A percentile compares a stretch with the other conserved stretches of the same genome.
These are phyloP conservation scores for Breviolum minutum DNA, from an alignment of 73 alveolate genomes.

Conservation along the genomic window DNA sequence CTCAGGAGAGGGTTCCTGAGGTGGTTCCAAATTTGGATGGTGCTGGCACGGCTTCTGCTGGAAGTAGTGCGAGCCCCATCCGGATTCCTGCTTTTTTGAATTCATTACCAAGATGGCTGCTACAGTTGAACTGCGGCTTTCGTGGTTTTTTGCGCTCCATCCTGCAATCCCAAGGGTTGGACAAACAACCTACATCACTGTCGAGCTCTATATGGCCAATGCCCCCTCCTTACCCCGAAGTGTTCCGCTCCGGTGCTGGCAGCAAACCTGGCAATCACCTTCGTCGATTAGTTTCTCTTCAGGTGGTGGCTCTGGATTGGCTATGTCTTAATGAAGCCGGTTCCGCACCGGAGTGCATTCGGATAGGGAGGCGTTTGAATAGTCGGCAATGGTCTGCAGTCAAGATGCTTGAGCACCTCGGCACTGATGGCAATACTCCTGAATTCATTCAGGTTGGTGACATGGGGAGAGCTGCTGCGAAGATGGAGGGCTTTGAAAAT, in stretches of 20 bases:
- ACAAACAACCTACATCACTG: background rate
- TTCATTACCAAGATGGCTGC: background rate
- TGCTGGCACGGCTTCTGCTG: background rate
- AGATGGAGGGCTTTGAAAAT: background rate
- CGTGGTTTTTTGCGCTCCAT: background rate
- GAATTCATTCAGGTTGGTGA: background rate
- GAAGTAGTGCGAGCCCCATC: background rate
- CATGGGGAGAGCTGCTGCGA: conserved; percentile 4
- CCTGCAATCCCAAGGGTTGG: background rate
- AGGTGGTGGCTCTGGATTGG: background rate
- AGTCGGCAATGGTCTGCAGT: background rate
- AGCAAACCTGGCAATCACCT: background rate
- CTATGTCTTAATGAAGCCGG: background rate
- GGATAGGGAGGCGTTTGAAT: background rate
- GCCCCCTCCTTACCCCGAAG: background rate
- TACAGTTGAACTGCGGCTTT: background rate
- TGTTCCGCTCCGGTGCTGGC: background rate
- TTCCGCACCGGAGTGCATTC: background rate
- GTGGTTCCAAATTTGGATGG: background rate
- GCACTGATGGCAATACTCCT: background rate
- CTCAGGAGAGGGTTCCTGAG: background rate
- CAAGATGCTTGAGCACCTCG: background rate
- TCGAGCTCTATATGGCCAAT: background rate
- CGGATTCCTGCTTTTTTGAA: too few relatives aligned
- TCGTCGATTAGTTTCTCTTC: background rate